phyloP scores from a whole-genome alignment of 768 basidiomycete genomes.

The Porpolomopsis calyptriformis region DNA sequence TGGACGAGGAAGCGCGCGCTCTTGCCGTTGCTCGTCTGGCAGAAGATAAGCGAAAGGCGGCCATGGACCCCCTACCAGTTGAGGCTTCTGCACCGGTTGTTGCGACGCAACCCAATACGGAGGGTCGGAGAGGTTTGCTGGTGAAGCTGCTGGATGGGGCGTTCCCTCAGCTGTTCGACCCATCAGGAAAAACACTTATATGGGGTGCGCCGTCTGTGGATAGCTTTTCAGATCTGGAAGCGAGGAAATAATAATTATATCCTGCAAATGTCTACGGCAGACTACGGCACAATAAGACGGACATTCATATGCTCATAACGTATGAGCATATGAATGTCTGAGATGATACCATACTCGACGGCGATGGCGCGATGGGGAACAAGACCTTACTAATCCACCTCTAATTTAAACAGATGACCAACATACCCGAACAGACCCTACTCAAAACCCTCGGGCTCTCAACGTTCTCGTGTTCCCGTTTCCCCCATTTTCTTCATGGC shows the following conservation, averaged over 20 bases:
- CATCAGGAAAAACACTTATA: conserved; percentile 50
- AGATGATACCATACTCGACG: no score
- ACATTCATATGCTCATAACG: no score
- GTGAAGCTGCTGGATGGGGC: conserved; percentile 30
- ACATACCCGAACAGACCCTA: not conserved
- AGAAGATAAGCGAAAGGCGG: no score
- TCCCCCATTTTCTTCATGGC: not conserved
- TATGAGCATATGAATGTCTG: no score
- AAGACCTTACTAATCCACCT: no score
- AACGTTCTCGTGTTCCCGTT: no score
- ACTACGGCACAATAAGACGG: no score
- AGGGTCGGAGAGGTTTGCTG: conserved; percentile 34
- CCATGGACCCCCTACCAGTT: no score
- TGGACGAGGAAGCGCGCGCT: conserved; percentile 65
- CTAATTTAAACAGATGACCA: not conserved
- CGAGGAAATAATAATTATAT: not conserved
- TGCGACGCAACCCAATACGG: conserved; percentile 9
- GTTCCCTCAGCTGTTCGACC: conserved; percentile 48
- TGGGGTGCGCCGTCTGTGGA: conserved; percentile 69
- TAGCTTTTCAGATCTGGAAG: conserved; percentile 24
- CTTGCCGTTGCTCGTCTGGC: no score
- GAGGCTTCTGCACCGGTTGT: conserved; percentile 1
- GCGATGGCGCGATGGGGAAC: no score
- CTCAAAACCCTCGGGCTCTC: not conserved
- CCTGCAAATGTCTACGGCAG: no score